These are phyloP conservation scores for Primulina eburnea DNA, from an alignment of 257 asterid species.

Conservation along the genomic window DNA sequence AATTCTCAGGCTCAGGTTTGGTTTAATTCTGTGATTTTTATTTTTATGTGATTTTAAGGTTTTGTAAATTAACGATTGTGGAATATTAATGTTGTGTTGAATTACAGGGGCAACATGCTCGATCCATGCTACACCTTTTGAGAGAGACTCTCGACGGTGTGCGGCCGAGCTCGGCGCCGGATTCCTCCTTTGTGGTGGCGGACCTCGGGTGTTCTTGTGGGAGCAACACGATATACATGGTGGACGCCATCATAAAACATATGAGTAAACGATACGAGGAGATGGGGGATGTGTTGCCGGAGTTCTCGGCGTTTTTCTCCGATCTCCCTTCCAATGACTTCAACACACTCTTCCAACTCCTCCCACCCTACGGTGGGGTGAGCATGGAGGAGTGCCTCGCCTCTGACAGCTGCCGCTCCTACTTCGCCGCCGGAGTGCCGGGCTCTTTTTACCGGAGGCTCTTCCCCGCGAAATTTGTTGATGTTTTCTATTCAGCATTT, in stretches of 20 bases:
- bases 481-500: slow-evolving; percentile 82
- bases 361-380: slow-evolving; percentile 67
- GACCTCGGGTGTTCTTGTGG: slow-evolving; percentile 94
- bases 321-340: slow-evolving; percentile 92
- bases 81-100: too few species aligned
- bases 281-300: slow-evolving; percentile 50
- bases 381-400: slow-evolving; percentile 93
- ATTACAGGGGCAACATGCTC: slow-evolving; percentile 71
- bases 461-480: slow-evolving; percentile 69
- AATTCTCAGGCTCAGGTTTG: slow-evolving; percentile 93
- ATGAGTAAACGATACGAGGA: slow-evolving; percentile 63
- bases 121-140: slow-evolving; percentile 74
- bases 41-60: background rate
- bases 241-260: slow-evolving; percentile 74
- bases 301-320: slow-evolving; percentile 79
- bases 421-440: slow-evolving; percentile 94
- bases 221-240: slow-evolving; percentile 72
- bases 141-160: slow-evolving; percentile 65
- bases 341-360: slow-evolving; percentile 82
- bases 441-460: slow-evolving; percentile 89
- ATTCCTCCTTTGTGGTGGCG: slow-evolving; percentile 61
- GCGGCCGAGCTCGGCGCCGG: slow-evolving; percentile 40
- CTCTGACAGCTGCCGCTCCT: slow-evolving; percentile 65
- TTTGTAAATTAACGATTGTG: background rate
- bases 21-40: background rate